Base-by-base conservation (phyloP, 2,329 filamentous ascomycete species). In the Stromatinia cepivora region DNA sequence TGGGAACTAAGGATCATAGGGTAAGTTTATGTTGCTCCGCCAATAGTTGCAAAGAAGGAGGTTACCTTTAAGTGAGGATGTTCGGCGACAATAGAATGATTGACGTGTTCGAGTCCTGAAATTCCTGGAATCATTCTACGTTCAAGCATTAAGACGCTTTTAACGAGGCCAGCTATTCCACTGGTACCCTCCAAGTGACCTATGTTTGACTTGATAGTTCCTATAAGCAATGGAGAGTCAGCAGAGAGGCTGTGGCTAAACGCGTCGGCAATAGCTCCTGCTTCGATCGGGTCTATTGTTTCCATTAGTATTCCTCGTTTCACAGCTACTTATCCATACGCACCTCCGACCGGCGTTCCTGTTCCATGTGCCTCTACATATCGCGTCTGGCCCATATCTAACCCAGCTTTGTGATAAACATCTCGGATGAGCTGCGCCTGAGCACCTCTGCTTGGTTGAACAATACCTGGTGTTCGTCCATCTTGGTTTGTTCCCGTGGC, bases 301-400 rank as follows among this genome's bases (percentile, higher is more conserved):
- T 20, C 22, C 54, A 48, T 59, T n/a, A 42, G 53, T 39, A 48
- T 42, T 67, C 2, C 28, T 56, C 15, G 5, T 31, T 9, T 31
- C 25, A 53, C 20, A 3, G 5, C n/a, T 10, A 3, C 9, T 52
- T 34, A 22, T 67, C 13, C 28, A 52, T 39, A 42, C 20, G 28
- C 22, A 52, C 34, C 65, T 25, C 48, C 25, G 6, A 42, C 28
- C n/a, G 39, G n/a, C 28, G 31, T 81, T 10, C 79, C 80, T 0
- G 79, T 80, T 22, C 82, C 83, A 67, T 84, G 83, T 0, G 82
- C 82, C 70, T 84, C 82, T 54, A 84, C 85, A 77, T 81, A 84
- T 75, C 10, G 72, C 69, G 0, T 79, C 79, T 20, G 77, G 42
- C n/a, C 9, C 17, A 67, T n/a, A 63, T 84, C 78, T 5, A 83